Evolutionary conservation across 164 flowering plant genomes (phyloP), one percentile per base, ranked within the genome.

Genomic region (Tinospora cordifolia): DNA sequence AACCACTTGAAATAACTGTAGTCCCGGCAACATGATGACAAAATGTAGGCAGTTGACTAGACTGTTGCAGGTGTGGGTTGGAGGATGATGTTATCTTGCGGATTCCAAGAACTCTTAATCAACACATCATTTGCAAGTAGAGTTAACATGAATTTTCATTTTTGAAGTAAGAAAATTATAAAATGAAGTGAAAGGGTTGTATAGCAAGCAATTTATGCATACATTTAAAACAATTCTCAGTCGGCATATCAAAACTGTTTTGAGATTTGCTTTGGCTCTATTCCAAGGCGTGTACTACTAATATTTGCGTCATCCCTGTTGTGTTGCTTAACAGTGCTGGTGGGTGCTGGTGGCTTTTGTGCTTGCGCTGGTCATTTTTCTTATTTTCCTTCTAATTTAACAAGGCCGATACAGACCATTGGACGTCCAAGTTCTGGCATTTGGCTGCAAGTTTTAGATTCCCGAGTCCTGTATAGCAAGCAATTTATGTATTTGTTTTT

Each of bases 241-340:
- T 54, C n/a, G 0, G 6, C 60, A 54, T 54, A 17, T 54, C 12
- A 8, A 21, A 21, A 17, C 19, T 19, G 21, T 54, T 54, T 5
- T 8, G 3, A 19, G 24, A 54, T 54, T 54, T 54, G 19, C 24
- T 36, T 13, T 64, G 40, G 36, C n/a, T 30, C 44, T 7, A 14
- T 64, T 26, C 38, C 22, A 14, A 30, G 60, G 24, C n/a, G 21
- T 54, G 22, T 54, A 54, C 60, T 54, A 21, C n/a, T n/a, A n/a
- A n/a, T 22, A 1, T 51, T 14, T 17, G 59, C 59, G 15, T 51
- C n/a, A 22, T 51, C 17, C 59, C 24, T 64, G 44, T 10, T 64
- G 12, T 34, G 44, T 64, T 64, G n/a, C 17, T 72, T 39, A 34
- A 75, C 89, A 87, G 90, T 87, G 90, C 71, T 87, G 90, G 90